Percentiles rank a stretch among this genome's conserved stretches.
phyloP scores from a whole-genome alignment of 2,329 filamentous ascomycete genomes.

The Colletotrichum endophyticum region DNA sequence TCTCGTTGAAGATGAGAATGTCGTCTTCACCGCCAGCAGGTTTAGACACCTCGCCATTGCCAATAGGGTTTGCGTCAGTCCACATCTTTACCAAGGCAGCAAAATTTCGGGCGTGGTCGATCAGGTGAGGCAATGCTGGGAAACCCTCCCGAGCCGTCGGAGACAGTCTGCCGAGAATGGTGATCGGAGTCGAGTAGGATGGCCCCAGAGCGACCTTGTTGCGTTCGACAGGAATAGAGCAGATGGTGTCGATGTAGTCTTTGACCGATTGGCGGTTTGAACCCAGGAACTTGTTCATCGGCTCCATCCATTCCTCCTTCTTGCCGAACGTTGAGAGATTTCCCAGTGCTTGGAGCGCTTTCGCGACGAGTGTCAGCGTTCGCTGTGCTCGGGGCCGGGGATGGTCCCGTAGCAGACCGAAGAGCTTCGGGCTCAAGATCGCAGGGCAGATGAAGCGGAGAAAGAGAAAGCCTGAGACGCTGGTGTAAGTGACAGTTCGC shows the following conservation, averaged over 20 bases:
- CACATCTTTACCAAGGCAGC: conserved; percentile 83
- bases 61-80: conserved; percentile 60
- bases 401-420: conserved; percentile 83
- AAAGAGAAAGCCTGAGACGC: conserved; percentile 93
- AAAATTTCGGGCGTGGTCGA: conserved; percentile 86
- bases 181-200: conserved; percentile 90
- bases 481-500: conserved; percentile 88
- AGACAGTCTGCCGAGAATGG: conserved; percentile 83
- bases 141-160: conserved; percentile 88
- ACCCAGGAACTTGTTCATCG: conserved; percentile 89
- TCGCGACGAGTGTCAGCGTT: conserved; percentile 90
- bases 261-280: conserved; percentile 82
- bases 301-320: conserved; percentile 99
- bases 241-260: conserved; percentile 85
- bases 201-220: conserved; percentile 59
- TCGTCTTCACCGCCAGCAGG: conserved; percentile 45
- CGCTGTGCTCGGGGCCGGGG: conserved; percentile 83
- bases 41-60: conserved; percentile 21
- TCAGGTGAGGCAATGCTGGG: conserved; percentile 88
- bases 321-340: conserved; percentile 92
- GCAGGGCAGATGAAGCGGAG: conserved; percentile 94
- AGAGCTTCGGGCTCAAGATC: conserved; percentile 94
- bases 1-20: conserved; percentile 55
- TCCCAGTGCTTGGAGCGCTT: conserved; percentile 87
- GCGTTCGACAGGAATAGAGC: conserved; percentile 77